A percentile compares a stretch with the other conserved stretches of the same genome.
Evolutionary conservation across 768 basidiomycete genomes (phyloP).

Genomic region (Collybiopsis luxurians): DNA sequence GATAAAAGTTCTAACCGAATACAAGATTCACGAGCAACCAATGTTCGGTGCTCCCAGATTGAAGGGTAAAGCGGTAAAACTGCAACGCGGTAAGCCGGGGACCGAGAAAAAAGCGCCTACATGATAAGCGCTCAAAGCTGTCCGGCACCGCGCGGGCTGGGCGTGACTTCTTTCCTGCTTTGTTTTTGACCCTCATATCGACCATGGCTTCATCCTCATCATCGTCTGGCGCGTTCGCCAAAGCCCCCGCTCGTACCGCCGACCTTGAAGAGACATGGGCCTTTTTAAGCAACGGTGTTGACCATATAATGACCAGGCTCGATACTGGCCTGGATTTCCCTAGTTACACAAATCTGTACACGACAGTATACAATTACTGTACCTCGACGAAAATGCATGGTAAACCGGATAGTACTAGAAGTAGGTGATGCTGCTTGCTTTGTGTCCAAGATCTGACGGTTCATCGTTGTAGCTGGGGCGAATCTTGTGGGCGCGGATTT

Average conservation of each 20-base stretch:
- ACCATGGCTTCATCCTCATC: constrained; percentile 6
- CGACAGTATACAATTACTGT: constrained; percentile 97
- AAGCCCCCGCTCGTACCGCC: constrained; percentile 8
- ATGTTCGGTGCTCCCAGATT: too few species aligned
- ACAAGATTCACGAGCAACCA: too few species aligned
- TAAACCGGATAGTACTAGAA: constrained; percentile 53
- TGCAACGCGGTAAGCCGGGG: too few species aligned
- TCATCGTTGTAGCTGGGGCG: constrained; percentile 61
- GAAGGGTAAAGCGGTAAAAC: too few species aligned
- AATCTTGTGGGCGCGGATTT: constrained; percentile 97
- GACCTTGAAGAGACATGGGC: constrained; percentile 61
- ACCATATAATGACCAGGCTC: constrained; percentile 90
- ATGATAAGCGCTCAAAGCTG: too few species aligned
- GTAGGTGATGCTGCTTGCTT: constrained; percentile 53
- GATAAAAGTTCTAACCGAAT: too few species aligned
- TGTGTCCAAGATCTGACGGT: constrained; percentile 25
- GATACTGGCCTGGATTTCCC: constrained; percentile 78
- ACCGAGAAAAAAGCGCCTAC: too few species aligned
- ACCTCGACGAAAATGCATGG: constrained; percentile 71
- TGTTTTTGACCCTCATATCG: background rate
- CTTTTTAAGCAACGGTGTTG: constrained; percentile 82
- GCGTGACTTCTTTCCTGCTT: background rate
- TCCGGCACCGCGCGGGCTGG: background rate
- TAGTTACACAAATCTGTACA: constrained; percentile 88
- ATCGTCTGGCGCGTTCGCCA: constrained; percentile 1